A percentile compares a stretch with the other conserved stretches of the same genome.
These are phyloP conservation scores for Pythium vanterpoolii DNA, from an alignment of 352 stramenopile genomes.

Conservation along the genomic window DNA sequence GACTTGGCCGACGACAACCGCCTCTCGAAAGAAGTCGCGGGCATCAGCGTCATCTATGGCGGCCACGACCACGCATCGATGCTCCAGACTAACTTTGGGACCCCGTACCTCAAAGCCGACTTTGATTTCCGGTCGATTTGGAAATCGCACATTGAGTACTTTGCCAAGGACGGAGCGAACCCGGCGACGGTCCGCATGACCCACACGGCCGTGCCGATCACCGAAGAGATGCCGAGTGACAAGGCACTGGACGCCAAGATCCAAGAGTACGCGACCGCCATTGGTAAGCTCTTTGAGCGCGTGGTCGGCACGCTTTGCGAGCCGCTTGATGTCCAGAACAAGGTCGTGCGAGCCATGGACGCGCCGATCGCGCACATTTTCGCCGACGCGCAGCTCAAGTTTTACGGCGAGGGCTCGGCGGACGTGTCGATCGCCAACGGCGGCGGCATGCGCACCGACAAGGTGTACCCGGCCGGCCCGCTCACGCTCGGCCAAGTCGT, in stretches of 20 bases:
- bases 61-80: slow-evolving; percentile 76
- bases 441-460: slow-evolving; percentile 63
- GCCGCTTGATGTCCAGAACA: slow-evolving; percentile 46
- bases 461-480: slow-evolving; percentile 39
- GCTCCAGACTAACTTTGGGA: slow-evolving; percentile 67
- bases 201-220: slow-evolving; percentile 51
- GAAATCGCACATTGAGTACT: slow-evolving; percentile 59
- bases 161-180: slow-evolving; percentile 29
- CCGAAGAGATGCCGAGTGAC: slow-evolving; percentile 56
- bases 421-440: slow-evolving; percentile 66
- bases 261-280: slow-evolving; percentile 35
- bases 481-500: slow-evolving; percentile 60
- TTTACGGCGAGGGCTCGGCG: slow-evolving; percentile 45
- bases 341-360: slow-evolving; percentile 46
- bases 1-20: slow-evolving; percentile 62
- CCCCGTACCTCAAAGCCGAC: slow-evolving; percentile 72
- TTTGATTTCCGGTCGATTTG: slow-evolving; percentile 73
- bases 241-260: slow-evolving; percentile 47
- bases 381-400: slow-evolving; percentile 39
- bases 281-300: slow-evolving; percentile 39
- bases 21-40: slow-evolving; percentile 61
- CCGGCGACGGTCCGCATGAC: slow-evolving; percentile 40
- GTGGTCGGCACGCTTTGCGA: slow-evolving; percentile 55
- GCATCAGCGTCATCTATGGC: slow-evolving; percentile 64
- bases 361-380: slow-evolving; percentile 56